Conservation (phyloP, 768 basidiomycete genomes). For the Pulveroboletus sp. region DNA sequence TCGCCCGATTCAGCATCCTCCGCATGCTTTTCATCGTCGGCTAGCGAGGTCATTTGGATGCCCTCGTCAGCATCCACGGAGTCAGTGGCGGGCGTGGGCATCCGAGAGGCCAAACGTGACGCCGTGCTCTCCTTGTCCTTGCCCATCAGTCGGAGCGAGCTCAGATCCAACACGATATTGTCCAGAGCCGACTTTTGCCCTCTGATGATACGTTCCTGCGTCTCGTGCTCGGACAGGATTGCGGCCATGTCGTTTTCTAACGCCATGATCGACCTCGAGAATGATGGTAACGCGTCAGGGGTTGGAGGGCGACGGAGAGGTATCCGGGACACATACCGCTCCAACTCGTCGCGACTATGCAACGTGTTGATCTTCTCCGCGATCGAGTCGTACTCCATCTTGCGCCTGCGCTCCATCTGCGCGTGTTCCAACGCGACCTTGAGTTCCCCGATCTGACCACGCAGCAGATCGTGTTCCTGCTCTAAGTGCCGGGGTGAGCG, state of each 20-base stretch:
- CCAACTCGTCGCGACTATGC: slow-evolving; percentile 71
- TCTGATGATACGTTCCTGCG: slow-evolving; percentile 60
- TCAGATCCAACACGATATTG: slow-evolving; percentile 57
- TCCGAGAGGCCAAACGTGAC: slow-evolving; percentile 38
- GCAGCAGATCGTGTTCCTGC: slow-evolving; percentile 63
- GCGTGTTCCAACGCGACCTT: slow-evolving; percentile 75
- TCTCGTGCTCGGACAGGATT: slow-evolving; percentile 71
- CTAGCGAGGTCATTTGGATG: slow-evolving; percentile 17
- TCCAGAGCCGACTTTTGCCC: slow-evolving; percentile 68
- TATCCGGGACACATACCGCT: slow-evolving; percentile 52
- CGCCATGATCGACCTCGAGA: slow-evolving; percentile 55
- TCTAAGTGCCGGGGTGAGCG: too few species aligned
- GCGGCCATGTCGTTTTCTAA: slow-evolving; percentile 78
- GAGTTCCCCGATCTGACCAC: slow-evolving; percentile 71
- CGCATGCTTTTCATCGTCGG: slow-evolving; percentile 34
- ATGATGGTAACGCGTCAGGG: background rate
- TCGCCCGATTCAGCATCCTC: slow-evolving; percentile 45
- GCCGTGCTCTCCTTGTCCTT: slow-evolving; percentile 54
- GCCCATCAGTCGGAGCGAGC: slow-evolving; percentile 59
- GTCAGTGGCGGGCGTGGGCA: slow-evolving; percentile 51
- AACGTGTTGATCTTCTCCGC: slow-evolving; percentile 79
- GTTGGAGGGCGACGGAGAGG: background rate
- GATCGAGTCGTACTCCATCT: slow-evolving; percentile 84
- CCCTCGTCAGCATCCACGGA: slow-evolving; percentile 24
- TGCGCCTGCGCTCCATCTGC: slow-evolving; percentile 67